These are phyloP conservation scores for Fistulifera solaris DNA, from an alignment of 108 stramenopile genomes.

Conservation along the genomic window DNA sequence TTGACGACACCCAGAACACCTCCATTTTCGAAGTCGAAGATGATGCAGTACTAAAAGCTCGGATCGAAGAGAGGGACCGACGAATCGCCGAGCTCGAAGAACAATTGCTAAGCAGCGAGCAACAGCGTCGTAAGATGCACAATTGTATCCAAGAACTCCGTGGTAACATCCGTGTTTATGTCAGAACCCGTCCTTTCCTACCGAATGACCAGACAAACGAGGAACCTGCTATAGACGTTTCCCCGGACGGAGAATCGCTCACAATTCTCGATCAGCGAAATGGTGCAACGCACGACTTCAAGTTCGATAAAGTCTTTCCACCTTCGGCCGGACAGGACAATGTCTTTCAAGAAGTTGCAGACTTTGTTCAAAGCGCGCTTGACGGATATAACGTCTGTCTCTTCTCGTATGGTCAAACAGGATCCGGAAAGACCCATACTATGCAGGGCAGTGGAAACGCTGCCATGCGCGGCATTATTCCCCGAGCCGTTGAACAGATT, in stretches of 20 bases:
- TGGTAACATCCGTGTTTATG: conserved; percentile 94
- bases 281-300: conserved; percentile 38
- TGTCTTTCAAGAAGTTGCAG: conserved; percentile 91
- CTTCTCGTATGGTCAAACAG: conserved; percentile 91
- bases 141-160: conserved; percentile 91
- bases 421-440: conserved; percentile 90
- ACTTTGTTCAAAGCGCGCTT: conserved; percentile 93
- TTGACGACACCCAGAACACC: conserved; percentile 22
- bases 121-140: conserved; percentile 79
- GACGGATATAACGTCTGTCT: conserved; percentile 97
- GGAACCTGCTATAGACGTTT: conserved; percentile 34
- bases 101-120: conserved; percentile 79
- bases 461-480: conserved; percentile 90
- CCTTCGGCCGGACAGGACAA: conserved; percentile 83
- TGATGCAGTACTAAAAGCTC: conserved; percentile 78
- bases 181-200: conserved; percentile 88
- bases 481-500: conserved; percentile 89
- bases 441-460: conserved; percentile 90
- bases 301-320: conserved; percentile 92
- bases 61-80: conserved; percentile 77
- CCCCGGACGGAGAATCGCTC: conserved; percentile 45
- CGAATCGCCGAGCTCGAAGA: conserved; percentile 71
- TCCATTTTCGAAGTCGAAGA: conserved; percentile 51
- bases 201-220: conserved; percentile 51
- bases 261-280: conserved; percentile 37